phyloP scores from a whole-genome alignment of 768 basidiomycete genomes.

The Nevesoporus exiguus region DNA sequence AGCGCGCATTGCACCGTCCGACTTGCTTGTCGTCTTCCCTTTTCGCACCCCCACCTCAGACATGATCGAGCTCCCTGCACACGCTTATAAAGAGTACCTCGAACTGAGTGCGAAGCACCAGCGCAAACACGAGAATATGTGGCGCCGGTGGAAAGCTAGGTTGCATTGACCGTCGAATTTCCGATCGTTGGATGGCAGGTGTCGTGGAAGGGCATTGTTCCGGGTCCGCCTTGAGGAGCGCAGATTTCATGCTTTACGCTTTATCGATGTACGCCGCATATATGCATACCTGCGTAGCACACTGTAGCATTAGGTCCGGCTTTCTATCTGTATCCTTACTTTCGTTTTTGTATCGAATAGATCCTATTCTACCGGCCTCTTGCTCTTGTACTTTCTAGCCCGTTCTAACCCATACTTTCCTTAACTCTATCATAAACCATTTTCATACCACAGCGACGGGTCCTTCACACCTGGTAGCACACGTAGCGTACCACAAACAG shows the following conservation, averaged over 20 bases:
- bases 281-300: slow-evolving; percentile 7
- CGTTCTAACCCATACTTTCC: neutral
- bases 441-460: neutral
- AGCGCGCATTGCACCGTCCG: slow-evolving; percentile 58
- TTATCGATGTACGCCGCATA: neutral
- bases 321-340: slow-evolving; percentile 18
- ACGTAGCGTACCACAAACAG: neutral
- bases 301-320: slow-evolving; percentile 22
- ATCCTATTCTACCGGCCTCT: neutral
- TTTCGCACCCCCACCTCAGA: slow-evolving; percentile 38
- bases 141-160: slow-evolving; percentile 45
- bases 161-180: slow-evolving; percentile 9
- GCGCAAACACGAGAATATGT: slow-evolving; percentile 56
- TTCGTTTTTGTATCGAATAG: slow-evolving; percentile 17
- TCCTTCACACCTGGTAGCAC: neutral
- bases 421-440: neutral
- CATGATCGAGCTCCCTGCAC: slow-evolving; percentile 62
- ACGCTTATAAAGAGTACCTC: slow-evolving; percentile 56
- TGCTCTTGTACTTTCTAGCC: no score
- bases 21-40: slow-evolving; percentile 56
- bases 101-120: slow-evolving; percentile 51
- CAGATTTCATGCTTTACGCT: neutral
- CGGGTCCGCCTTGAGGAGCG: neutral
- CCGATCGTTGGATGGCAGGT: neutral
- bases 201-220: neutral